These are phyloP conservation scores for Penicillium fimorum DNA, from an alignment of 495 filamentous ascomycete species.

Conservation along the genomic window DNA sequence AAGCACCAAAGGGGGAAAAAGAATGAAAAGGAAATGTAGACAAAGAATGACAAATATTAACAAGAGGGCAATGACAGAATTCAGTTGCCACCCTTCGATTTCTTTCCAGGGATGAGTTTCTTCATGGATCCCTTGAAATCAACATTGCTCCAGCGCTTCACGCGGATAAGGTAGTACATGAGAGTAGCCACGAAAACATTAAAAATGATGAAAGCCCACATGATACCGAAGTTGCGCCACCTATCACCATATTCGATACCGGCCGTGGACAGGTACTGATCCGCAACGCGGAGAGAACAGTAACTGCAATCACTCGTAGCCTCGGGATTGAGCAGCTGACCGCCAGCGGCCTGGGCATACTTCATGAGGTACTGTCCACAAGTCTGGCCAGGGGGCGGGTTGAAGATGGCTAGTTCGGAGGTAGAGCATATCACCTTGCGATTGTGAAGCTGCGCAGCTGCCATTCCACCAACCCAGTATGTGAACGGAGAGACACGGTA, in stretches of 20 bases:
- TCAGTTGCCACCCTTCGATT: conserved; percentile 13
- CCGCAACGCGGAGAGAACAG: conserved; percentile 40
- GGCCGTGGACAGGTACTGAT: conserved; percentile 37
- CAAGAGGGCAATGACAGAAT: background rate
- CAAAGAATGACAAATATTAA: background rate
- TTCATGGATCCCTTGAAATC: conserved; percentile 22
- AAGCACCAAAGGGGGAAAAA: background rate
- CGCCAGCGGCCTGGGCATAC: conserved; percentile 27
- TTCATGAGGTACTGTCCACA: conserved; percentile 50
- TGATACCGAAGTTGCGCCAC: conserved; percentile 50
- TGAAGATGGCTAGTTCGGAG: conserved; percentile 54
- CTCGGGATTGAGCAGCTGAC: conserved; percentile 36
- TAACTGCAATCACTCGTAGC: conserved; percentile 39
- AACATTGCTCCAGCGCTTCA: conserved; percentile 32
- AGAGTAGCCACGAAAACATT: conserved; percentile 45
- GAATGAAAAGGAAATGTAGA: conserved; percentile 5
- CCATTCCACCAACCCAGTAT: conserved; percentile 56
- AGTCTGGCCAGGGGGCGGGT: conserved; percentile 45
- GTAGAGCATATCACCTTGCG: conserved; percentile 52
- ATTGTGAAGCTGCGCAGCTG: conserved; percentile 54
- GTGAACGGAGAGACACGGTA: conserved; percentile 52
- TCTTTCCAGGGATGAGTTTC: conserved; percentile 16
- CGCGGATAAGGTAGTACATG: conserved; percentile 51
- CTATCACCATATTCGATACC: conserved; percentile 37
- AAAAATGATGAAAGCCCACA: conserved; percentile 52